Base-by-base conservation (phyloP, 2,329 filamentous ascomycete species). In the Dothideomycetes sp. region DNA sequence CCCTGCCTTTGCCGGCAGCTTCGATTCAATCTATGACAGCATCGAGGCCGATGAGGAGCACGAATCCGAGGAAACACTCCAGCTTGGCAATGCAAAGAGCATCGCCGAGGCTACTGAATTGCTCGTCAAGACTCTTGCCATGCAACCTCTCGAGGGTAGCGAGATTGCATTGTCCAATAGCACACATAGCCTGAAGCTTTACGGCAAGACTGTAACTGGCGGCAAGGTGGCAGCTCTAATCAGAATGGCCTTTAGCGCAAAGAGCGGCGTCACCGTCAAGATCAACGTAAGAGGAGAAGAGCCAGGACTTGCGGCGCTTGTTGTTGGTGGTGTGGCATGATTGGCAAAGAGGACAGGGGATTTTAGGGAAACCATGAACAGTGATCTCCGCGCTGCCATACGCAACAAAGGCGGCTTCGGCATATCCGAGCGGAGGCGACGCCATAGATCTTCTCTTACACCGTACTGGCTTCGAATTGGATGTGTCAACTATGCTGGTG, bases 31-130 rank as follows among this genome's bases (percentile, higher is more conserved):
- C 35, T 98, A 89, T 89, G 86, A 94, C 61, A 41, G 50, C 1
- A 42, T 61, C 3, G 85, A 94, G 62, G 78, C 89, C 38, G 86
- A 85, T 38, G 83, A 84, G 19, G 87, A 88, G 37, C 86, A 94
- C 55, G 84, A 94, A 58, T 83, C 84, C 4, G 84, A 84, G 47
- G 91, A 96, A 68, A 98, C 89, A 29, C 68, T 94, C 59, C 86
- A 89, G 63, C 70, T 95, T 49, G 79, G 80, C 54, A 82, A 82
- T 51, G 79, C 91, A 56, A 94, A 93, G 78, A 87, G 84, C 56
- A 93, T 98, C 64, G 76, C 83, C 84, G 91, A 96, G 64, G 91
- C 91, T 17, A 94, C 88, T 34, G 89, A 96, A 62, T 79, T 91
- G 66, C 74, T 98, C 44, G 75, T 84, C 55, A 84, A 87, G 62